Evolutionary conservation across 106 monocot genomes (phyloP), one percentile per base, ranked within the genome.

Genomic region (Phalaenopsis aphrodite): DNA sequence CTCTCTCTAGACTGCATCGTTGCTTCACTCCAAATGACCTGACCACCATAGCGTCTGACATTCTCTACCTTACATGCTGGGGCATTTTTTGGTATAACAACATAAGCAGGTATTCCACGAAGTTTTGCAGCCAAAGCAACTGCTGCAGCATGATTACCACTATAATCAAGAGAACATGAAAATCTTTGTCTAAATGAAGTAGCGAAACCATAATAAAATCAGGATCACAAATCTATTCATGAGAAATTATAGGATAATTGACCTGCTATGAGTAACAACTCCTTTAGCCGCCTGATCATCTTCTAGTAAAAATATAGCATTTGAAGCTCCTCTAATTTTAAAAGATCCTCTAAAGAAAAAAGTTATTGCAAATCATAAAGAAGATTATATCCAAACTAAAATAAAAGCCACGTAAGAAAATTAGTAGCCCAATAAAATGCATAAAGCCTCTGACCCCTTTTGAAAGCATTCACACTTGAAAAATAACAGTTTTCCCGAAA

Each of bases 241-340:
- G 5, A 16, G 6, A 43, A 43, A 5, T 39, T 11, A 78, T 43
- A 8, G 36, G 36, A 49, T 43, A 82, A n/a, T 12, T 21, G 21
- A 97, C 97, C 97, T 97, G 94, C 97, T 94, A 67, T 97, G 97
- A 72, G 97, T 94, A 55, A 97, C 84, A 67, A 97, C 94, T 72
- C 97, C 97, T 84, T 90, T 97, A 55, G 84, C 81, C 61, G 90
- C 97, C 84, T 87, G 66, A 19, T 84, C 83, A 81, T 92, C 92
- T 10, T 84, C 75, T 52, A 94, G 92, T 0, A 94, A 90, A 77
- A 97, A 87, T 79, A 97, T 86, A 80, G 96, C 91, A 89, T 97
- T 97, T 21, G 92, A 90, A 82, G 96, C 96, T 55, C 96, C 96
- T 79, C 96, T 92, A 75, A 97, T 89, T 88, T 97, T 97, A 72